A percentile compares a stretch with the other conserved stretches of the same genome.
Conservation (phyloP, 441 rosid species). For the Jatropha podagrica region DNA sequence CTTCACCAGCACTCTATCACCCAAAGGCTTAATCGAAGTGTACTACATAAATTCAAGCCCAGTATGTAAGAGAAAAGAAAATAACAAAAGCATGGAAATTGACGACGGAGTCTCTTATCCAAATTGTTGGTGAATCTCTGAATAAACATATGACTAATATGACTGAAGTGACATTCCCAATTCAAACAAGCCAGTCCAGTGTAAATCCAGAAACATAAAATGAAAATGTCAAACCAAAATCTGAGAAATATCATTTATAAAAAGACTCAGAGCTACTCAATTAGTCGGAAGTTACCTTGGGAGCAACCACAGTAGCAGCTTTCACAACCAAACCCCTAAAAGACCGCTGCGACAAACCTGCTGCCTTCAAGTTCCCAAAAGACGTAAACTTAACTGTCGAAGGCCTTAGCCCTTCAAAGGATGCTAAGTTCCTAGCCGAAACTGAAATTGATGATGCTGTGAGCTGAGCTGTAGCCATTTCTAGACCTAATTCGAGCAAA, state of each 20-base stretch:
- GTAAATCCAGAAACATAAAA: background rate
- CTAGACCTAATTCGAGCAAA: constrained; percentile 24
- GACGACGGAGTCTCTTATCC: background rate
- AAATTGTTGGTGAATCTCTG: too few relatives aligned
- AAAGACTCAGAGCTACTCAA: too few relatives aligned
- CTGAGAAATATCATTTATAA: too few relatives aligned
- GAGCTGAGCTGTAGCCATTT: constrained; percentile 77
- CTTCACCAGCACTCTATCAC: constrained; percentile 85
- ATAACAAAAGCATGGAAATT: background rate
- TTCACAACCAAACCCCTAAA: constrained; percentile 58
- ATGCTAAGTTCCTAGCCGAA: constrained; percentile 53
- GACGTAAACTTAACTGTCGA: constrained; percentile 55
- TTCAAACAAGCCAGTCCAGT: background rate
- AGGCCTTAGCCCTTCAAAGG: constrained; percentile 71
- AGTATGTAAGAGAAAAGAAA: background rate
- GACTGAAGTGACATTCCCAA: background rate
- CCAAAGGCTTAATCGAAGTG: constrained; percentile 79
- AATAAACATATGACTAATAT: background rate
- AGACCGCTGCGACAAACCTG: constrained; percentile 32
- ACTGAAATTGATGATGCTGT: constrained; percentile 61
- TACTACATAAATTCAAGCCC: constrained; percentile 42
- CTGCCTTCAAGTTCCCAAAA: constrained; percentile 43
- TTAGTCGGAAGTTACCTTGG: constrained; percentile 52
- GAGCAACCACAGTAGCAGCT: constrained; percentile 83
- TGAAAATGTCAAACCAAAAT: background rate